Base-by-base conservation (phyloP, 805 yeast genomes). In the Jamesozyma spencerorum region DNA sequence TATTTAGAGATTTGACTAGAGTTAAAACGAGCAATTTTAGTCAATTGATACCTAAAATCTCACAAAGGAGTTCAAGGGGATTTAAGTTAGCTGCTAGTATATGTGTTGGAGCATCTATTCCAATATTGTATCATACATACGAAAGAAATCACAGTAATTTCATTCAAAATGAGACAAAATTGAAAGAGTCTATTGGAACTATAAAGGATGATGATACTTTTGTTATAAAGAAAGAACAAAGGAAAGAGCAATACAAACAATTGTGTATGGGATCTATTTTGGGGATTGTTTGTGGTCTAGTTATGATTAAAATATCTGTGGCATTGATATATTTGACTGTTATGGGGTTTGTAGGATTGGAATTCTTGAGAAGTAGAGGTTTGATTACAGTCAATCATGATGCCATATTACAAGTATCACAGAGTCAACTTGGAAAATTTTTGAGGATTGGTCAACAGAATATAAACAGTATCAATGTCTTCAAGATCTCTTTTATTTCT, bases 231-330 rank as follows among this genome's bases (percentile, higher is more conserved):
- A 11, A 38, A 24, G 28, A 24, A 11, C 36, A 34, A 6, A 39
- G 49, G 24, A 43, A 37, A n/a, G 27, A 24, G 1, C 34, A 26
- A 17, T 54, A 57, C 37, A 47, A 49, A 22, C 60, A 57, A 38
- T 43, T 57, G 18, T 54, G 59, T 36, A 36, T 51, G 4, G 62
- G 62, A 8, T 57, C 62, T 2, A 45, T 57, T 5, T 34, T 50
- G 12, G 62, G 62, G 5, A 39, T 57, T 2, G 46, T 50, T 17
- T 37, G 46, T n/a, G 62, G 60, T 7, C 44, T 55, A 6, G 41
- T 55, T 1, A 44, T 57, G 15, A 55, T 54, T n/a, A 55, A 55
- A 38, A 39, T 57, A 3, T 55, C 60, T 2, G 45, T 50, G 2
- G 27, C 48, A n/a, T 38, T 54, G 18, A 49, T 54, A 13, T 56